Percentiles rank a stretch among this genome's conserved stretches.
Evolutionary conservation across 2,329 filamentous ascomycete genomes (phyloP).

Genomic region (Penicillium glabrum): DNA sequence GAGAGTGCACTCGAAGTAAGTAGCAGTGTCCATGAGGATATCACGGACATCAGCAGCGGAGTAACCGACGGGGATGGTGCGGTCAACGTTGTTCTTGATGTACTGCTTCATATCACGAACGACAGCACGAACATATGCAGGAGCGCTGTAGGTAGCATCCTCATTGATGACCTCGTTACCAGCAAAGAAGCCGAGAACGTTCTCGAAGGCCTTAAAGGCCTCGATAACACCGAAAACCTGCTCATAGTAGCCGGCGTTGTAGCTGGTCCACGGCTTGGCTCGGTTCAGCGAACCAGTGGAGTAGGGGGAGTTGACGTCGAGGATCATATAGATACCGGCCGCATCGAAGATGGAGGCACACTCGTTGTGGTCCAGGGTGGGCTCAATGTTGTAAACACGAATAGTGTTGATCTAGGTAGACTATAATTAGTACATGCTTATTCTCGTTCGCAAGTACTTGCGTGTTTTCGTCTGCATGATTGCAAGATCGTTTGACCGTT

Average conservation of each 20-base stretch:
- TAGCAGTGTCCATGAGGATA: constrained; percentile 60
- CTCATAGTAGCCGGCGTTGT: constrained; percentile 55
- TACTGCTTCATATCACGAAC: constrained; percentile 69
- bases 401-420: constrained; percentile 57
- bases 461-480: neutral
- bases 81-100: constrained; percentile 58
- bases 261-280: constrained; percentile 54
- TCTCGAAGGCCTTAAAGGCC: constrained; percentile 66
- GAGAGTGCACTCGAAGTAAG: constrained; percentile 60
- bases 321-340: constrained; percentile 65
- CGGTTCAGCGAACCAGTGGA: constrained; percentile 58
- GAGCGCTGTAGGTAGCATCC: constrained; percentile 53
- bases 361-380: constrained; percentile 59
- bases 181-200: constrained; percentile 65
- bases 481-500: too few species aligned
- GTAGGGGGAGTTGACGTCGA: constrained; percentile 65
- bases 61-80: constrained; percentile 66
- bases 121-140: constrained; percentile 62
- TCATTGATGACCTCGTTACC: constrained; percentile 70
- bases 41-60: constrained; percentile 64
- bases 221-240: constrained; percentile 65
- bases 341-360: constrained; percentile 66
- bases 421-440: constrained; percentile 4
- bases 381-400: constrained; percentile 64
- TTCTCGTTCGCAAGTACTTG: neutral